A percentile compares a stretch with the other conserved stretches of the same genome.
Evolutionary conservation across 2,329 filamentous ascomycete genomes (phyloP).

Genomic region (Talaromyces funiculosus): DNA sequence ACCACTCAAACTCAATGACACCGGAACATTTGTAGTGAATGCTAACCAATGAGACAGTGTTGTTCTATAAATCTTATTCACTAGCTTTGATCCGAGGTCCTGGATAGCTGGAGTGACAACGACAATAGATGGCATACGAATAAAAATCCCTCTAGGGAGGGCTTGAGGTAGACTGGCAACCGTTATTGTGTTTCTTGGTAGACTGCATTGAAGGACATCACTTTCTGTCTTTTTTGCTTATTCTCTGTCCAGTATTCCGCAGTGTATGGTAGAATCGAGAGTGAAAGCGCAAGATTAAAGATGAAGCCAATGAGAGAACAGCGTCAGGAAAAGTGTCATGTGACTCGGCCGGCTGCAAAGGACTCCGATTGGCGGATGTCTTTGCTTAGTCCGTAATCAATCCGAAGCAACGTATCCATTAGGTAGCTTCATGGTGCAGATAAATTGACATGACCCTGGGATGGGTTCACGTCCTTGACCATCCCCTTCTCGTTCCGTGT

Average conservation of each 20-base stretch:
- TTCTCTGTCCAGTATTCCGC: not conserved
- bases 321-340: not conserved
- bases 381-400: not conserved
- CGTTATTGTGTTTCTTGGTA: not conserved
- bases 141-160: not conserved
- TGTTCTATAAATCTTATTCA: not conserved
- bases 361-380: not conserved
- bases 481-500: too few relatives aligned
- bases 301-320: not conserved
- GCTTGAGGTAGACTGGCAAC: not conserved
- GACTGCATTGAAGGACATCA: not conserved
- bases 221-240: not conserved
- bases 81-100: not conserved
- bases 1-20: too few relatives aligned
- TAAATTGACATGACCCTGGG: not conserved
- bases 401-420: not conserved
- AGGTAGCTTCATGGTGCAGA: not conserved
- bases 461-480: not conserved
- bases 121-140: not conserved
- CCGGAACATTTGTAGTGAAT: not conserved
- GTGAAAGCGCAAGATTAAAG: not conserved
- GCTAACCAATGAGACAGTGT: not conserved
- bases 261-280: not conserved
- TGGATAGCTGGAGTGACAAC: not conserved
- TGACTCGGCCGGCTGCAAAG: not conserved